These are phyloP conservation scores for Pyrus pyrifolia DNA, from an alignment of 306 rosid genomes.

Conservation along the genomic window DNA sequence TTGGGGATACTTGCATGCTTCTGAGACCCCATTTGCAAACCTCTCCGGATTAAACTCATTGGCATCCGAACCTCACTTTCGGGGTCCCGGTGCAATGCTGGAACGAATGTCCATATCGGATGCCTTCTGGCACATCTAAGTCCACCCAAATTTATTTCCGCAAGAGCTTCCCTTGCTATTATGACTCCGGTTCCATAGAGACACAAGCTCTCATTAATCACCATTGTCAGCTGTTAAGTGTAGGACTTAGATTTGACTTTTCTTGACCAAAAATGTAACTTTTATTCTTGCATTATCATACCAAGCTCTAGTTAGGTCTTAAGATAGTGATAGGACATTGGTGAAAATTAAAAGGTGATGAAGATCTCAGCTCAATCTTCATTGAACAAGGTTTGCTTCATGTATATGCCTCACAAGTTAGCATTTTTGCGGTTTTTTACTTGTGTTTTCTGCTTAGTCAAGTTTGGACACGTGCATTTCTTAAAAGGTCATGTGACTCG, in stretches of 20 bases:
- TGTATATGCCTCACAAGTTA: too few relatives aligned
- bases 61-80: constrained; percentile 1
- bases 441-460: too few relatives aligned
- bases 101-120: neutral
- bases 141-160: neutral
- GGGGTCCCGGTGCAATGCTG: neutral
- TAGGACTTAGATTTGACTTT: neutral
- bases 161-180: neutral
- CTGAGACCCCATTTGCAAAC: constrained; percentile 1
- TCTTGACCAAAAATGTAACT: neutral
- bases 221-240: neutral
- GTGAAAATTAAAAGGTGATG: too few relatives aligned
- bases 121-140: constrained; percentile 4
- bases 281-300: neutral
- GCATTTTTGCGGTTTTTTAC: too few relatives aligned
- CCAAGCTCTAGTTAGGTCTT: neutral
- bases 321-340: too few relatives aligned
- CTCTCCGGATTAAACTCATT: constrained; percentile 14
- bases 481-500: too few relatives aligned
- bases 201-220: constrained; percentile 3
- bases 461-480: too few relatives aligned
- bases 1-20: constrained; percentile 7
- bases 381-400: too few relatives aligned
- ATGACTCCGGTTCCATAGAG: constrained; percentile 3
- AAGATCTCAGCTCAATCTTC: too few relatives aligned